A percentile compares a stretch with the other conserved stretches of the same genome.
Evolutionary conservation across 306 rosid genomes (phyloP).

Genomic region (Carpinus fangiana): DNA sequence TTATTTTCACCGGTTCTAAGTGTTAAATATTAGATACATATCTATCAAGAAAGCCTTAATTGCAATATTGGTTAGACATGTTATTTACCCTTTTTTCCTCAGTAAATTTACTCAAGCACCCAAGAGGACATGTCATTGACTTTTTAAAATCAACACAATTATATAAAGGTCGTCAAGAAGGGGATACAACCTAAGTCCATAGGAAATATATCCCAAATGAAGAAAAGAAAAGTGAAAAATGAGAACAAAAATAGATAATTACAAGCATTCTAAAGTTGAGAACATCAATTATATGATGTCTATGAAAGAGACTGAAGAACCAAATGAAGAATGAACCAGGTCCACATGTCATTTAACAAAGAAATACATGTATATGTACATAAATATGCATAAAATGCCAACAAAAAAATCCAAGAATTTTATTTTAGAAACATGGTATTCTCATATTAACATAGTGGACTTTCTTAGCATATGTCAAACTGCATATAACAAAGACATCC

Average conservation of each 20-base stretch:
- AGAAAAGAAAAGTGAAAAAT: background rate
- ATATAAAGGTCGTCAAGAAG: background rate
- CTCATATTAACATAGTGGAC: too few relatives aligned
- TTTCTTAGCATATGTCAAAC: background rate
- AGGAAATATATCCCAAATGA: background rate
- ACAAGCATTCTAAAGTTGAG: background rate
- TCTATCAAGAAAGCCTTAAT: constrained; percentile 7
- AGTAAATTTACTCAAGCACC: background rate
- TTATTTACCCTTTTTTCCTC: background rate
- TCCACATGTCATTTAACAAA: constrained; percentile 2
- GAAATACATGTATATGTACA: background rate
- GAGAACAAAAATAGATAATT: background rate
- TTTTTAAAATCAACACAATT: background rate
- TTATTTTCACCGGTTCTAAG: constrained; percentile 20
- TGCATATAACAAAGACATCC: background rate
- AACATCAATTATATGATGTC: background rate
- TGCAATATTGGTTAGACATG: background rate
- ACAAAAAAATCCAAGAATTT: background rate
- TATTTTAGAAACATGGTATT: background rate
- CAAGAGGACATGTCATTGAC: background rate
- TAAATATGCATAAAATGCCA: background rate
- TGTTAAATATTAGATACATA: constrained; percentile 1
- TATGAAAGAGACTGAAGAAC: background rate
- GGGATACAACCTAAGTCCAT: background rate
- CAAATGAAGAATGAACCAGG: background rate